phyloP scores from a whole-genome alignment of 177 flowering plant genomes.

The Vitis hybrid region DNA sequence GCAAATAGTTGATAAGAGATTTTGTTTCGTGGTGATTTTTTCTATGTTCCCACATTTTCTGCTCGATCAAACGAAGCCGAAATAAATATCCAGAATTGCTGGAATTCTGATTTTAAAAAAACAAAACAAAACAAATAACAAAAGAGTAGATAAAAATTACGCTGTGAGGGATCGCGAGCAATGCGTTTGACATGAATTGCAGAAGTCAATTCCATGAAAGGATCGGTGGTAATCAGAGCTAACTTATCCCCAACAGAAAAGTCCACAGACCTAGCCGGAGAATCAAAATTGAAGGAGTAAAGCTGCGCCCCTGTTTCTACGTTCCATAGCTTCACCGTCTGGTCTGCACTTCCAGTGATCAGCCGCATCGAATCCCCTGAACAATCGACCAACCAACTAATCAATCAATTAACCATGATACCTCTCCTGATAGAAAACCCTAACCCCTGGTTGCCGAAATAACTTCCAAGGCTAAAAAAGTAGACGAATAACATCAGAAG shows the following conservation, averaged over 20 bases:
- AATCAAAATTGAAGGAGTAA: slow-evolving; percentile 66
- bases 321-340: slow-evolving; percentile 83
- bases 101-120: not conserved
- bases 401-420: not conserved
- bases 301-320: slow-evolving; percentile 69
- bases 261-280: slow-evolving; percentile 87
- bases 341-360: slow-evolving; percentile 93
- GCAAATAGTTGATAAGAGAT: too few species aligned
- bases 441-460: too few species aligned
- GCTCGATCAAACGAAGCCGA: too few species aligned
- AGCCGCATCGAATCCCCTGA: slow-evolving; percentile 79
- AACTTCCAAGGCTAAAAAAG: too few species aligned
- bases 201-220: slow-evolving; percentile 82
- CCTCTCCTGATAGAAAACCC: not conserved
- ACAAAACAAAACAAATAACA: not conserved
- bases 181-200: slow-evolving; percentile 88
- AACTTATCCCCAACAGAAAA: slow-evolving; percentile 83
- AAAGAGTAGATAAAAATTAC: slow-evolving; percentile 32
- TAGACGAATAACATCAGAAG: too few species aligned
- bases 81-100: too few species aligned
- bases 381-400: slow-evolving; percentile 2
- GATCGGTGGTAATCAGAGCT: slow-evolving; percentile 88
- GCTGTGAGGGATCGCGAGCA: slow-evolving; percentile 60
- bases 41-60: too few species aligned
- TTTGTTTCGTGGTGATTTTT: too few species aligned